Evolutionary conservation across 345 rosid genomes (phyloP), one percentile per base, ranked within the genome.

Genomic region (Pistacia atlantica): DNA sequence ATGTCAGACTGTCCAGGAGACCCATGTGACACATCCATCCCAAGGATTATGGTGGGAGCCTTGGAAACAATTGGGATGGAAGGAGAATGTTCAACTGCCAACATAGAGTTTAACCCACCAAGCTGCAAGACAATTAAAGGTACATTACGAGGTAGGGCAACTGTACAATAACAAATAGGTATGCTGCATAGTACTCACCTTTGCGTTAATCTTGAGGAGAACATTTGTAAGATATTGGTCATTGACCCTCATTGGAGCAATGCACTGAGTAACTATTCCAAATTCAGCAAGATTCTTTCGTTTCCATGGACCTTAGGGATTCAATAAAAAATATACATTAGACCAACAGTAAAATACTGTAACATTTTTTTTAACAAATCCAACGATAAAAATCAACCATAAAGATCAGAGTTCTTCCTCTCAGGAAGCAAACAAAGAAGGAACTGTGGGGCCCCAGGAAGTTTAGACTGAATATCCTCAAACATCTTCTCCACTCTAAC

Each of bases 11-110:
- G 90, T 60, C 98, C 98, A 52, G 99, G 99, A 17, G 99, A 95
- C 51, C 99, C 99, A 79, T 93, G 99, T 0, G 98, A 92, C 3
- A 96, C 99, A 83, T 96, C 99, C 97, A 96, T 96, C 11, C 99
- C 99, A 49, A 96, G 86, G 75, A 96, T 93, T 49, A 96, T 80
- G 2, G 99, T 90, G 5, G 99, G 99, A 78, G 74, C 84, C 86
- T 86, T 84, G 0, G 97, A 93, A 49, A 93, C 87, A 25, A 84
- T 11, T 8, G 99, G 93, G n/a, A 93, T 86, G 18, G 90, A 82
- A 42, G 82, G 97, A 38, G 90, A 71, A 5, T 84, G 91, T 76
- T 96, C 97, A 68, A 96, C 79, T 10, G 92, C 82, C 55, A 96
- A 78, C 80, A 92, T 1, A 0, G 97, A 91, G 75, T 93, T 96